Base-by-base conservation (phyloP, 75 land plant species). In the Chamaecyparis obtusa region DNA sequence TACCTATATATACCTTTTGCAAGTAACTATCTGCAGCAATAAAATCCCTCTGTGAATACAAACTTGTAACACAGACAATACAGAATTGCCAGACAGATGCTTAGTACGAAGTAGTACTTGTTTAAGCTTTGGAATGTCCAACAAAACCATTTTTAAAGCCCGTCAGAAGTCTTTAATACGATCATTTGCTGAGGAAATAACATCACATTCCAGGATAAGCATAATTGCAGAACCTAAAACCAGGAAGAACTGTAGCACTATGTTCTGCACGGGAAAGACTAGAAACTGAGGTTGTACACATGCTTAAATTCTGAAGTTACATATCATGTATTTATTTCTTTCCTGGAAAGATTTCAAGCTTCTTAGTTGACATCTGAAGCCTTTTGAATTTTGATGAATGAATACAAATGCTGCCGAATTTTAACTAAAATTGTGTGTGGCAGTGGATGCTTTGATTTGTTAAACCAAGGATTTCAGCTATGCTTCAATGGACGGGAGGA, bases 401-500 rank as follows among this genome's bases (percentile, higher is more conserved):
- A 78, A 3, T 21, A 19, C 1, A 37, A 9, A 15, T 75, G 36
- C 16, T 7, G 46, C 43, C 6, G 27, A 16, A 41, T 1, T 24
- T 39, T 39, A 37, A 78, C 9, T 9, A 8, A 78, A 78, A 39
- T 7, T 24, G 1, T 39, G 39, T 8, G 21, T 78, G 81, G 27
- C 39, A 19, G 44, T 8, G 21, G 10, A 37, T 11, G 10, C 21
- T 33, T 81, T n/a, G n/a, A 44, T 39, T 80, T 39, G 9, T 43
- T 44, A n/a, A 81, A 81, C 14, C 83, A 46, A 81, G 83, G 46
- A 81, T 44, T 44, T 39, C 27, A 8, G 43, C 37, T 24, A 81
- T 81, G 83, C 83, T 81, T n/a, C 83, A 81, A 46, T 81, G 83
- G 83, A 81, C 44, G 51, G 83, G 83, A 24, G 83, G 83, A 27